Evolutionary conservation across 2,329 filamentous ascomycete genomes (phyloP).

Genomic region (Fusarium coicis): DNA sequence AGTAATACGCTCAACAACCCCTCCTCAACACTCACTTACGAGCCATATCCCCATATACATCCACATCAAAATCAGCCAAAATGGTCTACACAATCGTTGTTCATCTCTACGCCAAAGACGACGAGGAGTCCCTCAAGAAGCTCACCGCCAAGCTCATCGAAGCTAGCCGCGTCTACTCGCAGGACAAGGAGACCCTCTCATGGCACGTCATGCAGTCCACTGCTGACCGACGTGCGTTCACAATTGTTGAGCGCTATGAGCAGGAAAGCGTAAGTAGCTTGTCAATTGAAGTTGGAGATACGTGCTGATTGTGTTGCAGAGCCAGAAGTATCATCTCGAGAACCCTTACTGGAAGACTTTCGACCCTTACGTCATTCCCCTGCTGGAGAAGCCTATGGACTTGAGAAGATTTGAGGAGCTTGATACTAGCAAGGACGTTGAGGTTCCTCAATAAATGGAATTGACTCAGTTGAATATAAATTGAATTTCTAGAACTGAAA

Average conservation of each 20-base stretch:
- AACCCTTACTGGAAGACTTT: slow-evolving; percentile 83
- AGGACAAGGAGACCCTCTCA: slow-evolving; percentile 75
- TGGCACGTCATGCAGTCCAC: slow-evolving; percentile 85
- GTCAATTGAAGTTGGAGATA: fast-evolving
- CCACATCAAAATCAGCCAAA: slow-evolving; percentile 1
- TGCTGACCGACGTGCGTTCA: slow-evolving; percentile 75
- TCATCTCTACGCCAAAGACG: slow-evolving; percentile 75
- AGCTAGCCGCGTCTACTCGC: slow-evolving; percentile 76
- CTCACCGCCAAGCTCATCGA: slow-evolving; percentile 79
- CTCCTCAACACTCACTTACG: slow-evolving; percentile 14
- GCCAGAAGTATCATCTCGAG: slow-evolving; percentile 71
- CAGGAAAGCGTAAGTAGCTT: slow-evolving; percentile 66
- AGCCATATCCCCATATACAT: background rate
- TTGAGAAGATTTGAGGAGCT: slow-evolving; percentile 74
- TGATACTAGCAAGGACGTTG: slow-evolving; percentile 64
- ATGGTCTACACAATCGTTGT: slow-evolving; percentile 78
- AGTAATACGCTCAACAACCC: slow-evolving; percentile 16
- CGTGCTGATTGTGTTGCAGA: slow-evolving; percentile 46
- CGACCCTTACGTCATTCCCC: slow-evolving; percentile 76
- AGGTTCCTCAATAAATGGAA: slow-evolving; percentile 48
- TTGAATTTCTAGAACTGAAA: background rate
- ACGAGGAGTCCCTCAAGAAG: slow-evolving; percentile 71
- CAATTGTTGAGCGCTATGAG: slow-evolving; percentile 79
- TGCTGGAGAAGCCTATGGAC: slow-evolving; percentile 77
- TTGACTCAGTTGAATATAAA: background rate